Conservation (phyloP, 164 flowering plant species). For the Buxus sempervirens region DNA sequence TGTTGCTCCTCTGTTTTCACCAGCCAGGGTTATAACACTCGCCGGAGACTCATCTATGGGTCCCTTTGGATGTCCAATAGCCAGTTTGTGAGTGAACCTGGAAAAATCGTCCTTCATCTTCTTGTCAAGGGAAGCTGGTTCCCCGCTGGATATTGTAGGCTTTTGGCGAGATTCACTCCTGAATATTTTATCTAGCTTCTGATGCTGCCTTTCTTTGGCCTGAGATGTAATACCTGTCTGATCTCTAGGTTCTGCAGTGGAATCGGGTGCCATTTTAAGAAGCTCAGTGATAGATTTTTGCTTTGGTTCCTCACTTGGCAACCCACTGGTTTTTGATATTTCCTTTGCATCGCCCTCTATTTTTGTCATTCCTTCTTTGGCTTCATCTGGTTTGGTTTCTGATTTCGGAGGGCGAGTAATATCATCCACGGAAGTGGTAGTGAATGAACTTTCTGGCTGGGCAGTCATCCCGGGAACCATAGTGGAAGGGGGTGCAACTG, state of each 20-base stretch:
- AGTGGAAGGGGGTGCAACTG: not conserved
- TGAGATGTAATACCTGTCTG: constrained; percentile 5
- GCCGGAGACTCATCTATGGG: constrained; percentile 26
- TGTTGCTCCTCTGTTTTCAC: constrained; percentile 80
- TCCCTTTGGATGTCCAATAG: constrained; percentile 21
- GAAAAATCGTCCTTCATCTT: constrained; percentile 41
- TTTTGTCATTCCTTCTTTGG: constrained; percentile 18
- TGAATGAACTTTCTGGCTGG: constrained; percentile 7
- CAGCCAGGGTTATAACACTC: constrained; percentile 55
- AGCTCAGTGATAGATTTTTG: constrained; percentile 12
- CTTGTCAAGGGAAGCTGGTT: constrained; percentile 27
- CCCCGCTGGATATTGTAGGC: constrained; percentile 15
- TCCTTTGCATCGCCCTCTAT: constrained; percentile 2
- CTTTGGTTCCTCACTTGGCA: constrained; percentile 15
- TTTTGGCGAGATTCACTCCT: constrained; percentile 19
- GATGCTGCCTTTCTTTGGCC: constrained; percentile 10
- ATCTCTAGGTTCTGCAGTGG: constrained; percentile 10
- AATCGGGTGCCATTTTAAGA: constrained; percentile 15
- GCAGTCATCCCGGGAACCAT: not conserved
- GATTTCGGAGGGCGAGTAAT: constrained; percentile 6
- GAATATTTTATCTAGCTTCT: too few species aligned
- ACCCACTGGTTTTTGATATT: constrained; percentile 10
- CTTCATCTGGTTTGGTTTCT: constrained; percentile 16
- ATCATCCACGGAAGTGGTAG: constrained; percentile 5
- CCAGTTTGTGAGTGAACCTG: constrained; percentile 32